Conservation (phyloP, 257 asterid species). For the Petunia axillaris region DNA sequence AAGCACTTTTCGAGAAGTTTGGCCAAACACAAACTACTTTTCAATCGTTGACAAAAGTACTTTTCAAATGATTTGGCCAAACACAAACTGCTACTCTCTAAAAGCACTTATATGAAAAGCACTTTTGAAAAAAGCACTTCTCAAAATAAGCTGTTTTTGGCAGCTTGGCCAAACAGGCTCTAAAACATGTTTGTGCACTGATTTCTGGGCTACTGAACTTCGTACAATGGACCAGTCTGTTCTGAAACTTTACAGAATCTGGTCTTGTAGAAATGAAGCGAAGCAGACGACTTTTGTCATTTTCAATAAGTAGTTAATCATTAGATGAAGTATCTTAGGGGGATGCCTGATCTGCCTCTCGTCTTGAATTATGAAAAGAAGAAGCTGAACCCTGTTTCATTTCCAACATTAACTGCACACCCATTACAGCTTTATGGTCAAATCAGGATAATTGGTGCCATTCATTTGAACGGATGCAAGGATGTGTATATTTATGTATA, state of each 20-base stretch:
- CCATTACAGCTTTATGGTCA: neutral
- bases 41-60: too few species aligned
- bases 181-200: neutral
- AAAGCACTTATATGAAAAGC: too few species aligned
- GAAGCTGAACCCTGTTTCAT: neutral
- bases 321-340: neutral
- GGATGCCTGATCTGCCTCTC: neutral
- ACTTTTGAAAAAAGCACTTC: too few species aligned
- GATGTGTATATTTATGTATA: neutral
- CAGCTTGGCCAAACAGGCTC: too few species aligned
- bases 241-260: neutral
- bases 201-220: neutral
- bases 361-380: neutral
- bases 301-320: neutral
- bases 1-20: too few species aligned
- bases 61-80: too few species aligned
- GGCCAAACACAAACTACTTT: too few species aligned
- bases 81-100: too few species aligned
- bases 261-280: neutral
- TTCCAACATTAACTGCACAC: neutral
- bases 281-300: conserved; percentile 13
- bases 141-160: too few species aligned
- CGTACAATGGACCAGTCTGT: neutral
- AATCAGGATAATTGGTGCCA: neutral
- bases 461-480: conserved; percentile 4